Base-by-base conservation (phyloP, 139 green algal species). In the Micromonas commoda region DNA sequence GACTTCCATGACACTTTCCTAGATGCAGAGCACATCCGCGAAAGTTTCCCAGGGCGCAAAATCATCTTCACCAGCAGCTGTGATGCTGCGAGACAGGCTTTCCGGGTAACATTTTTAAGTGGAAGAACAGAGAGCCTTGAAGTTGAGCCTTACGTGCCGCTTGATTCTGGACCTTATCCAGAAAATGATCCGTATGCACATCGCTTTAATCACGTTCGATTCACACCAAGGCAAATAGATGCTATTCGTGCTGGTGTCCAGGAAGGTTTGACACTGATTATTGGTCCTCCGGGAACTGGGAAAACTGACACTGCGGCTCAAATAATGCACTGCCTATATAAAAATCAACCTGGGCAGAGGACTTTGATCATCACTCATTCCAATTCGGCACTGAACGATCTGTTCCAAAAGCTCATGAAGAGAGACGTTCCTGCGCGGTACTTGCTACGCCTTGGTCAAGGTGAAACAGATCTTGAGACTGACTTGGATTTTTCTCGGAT, bases 1-100 rank as follows among this genome's bases (percentile, higher is more conserved):
- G 94, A 98, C 84, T 97, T 96, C 83, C 91, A 90, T 78, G 95
- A 99, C 86, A 99, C 95, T 0, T 99, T 99, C 87, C 85, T 97
- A 53, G 90, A 97, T 69, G 83, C 79, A 24, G 69, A 92, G 26
- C 95, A 99, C 84, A 53, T 98, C 71, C 73, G 77, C 0, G 86
- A 94, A 34, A 88, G 77, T 64, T 99, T 99, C 83, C 92, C 93
- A 1, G 85, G 86, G 2, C 87, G 90, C 61, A 71, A 92, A 37
- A 67, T 54, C 76, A 83, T 70, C 29, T 86, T 37, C 66, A 51
- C 6, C 32, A 29, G 33, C 24, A 9, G 26, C 53, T 54, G 64
- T 73, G 51, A 34, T 63, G 32, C 23, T 78, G 34, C 78, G 60
- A 52, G 33, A 81, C 29, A 88, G 88, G 0, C 93, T 28, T 98